These are phyloP conservation scores for Logfia minima DNA, from an alignment of 129 eudicot genomes.

Conservation along the genomic window DNA sequence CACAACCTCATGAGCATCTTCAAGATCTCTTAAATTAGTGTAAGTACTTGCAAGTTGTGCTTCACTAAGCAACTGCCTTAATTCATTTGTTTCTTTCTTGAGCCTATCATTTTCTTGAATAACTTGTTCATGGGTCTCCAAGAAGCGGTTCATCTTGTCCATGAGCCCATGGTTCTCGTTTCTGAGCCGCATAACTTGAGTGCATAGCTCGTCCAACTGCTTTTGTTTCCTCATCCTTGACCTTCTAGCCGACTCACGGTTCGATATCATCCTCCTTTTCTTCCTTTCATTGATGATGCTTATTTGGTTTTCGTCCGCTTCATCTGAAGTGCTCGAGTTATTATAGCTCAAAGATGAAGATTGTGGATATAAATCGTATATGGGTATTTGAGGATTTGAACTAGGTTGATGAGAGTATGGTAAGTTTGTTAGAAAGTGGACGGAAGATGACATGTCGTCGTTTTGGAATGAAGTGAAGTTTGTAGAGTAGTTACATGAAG, in stretches of 20 bases:
- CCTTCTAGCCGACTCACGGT: constrained; percentile 83
- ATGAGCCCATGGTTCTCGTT: constrained; percentile 66
- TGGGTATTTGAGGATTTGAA: constrained; percentile 35
- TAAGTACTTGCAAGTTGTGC: constrained; percentile 55
- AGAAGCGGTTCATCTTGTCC: constrained; percentile 57
- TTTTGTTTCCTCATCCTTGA: constrained; percentile 93
- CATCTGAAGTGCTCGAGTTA: constrained; percentile 79
- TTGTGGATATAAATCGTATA: constrained; percentile 45
- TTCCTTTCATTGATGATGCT: constrained; percentile 67
- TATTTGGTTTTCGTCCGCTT: constrained; percentile 63
- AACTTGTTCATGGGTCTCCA: constrained; percentile 58
- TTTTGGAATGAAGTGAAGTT: constrained; percentile 43
- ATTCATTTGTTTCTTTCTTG: constrained; percentile 71
- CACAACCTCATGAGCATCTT: constrained; percentile 40
- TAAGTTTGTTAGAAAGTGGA: constrained; percentile 41
- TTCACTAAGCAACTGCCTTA: constrained; percentile 54
- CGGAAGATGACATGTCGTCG: constrained; percentile 36
- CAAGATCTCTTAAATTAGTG: constrained; percentile 54
- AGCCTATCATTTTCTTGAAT: constrained; percentile 61
- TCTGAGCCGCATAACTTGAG: constrained; percentile 67
- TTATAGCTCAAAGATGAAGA: constrained; percentile 50
- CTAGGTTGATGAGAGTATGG: constrained; percentile 33
- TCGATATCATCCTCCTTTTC: constrained; percentile 87
- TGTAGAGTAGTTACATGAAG: constrained; percentile 39
- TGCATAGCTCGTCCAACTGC: constrained; percentile 86